phyloP scores from a whole-genome alignment of 2,329 filamentous ascomycete genomes.

The Rhynchosporium secalis region DNA sequence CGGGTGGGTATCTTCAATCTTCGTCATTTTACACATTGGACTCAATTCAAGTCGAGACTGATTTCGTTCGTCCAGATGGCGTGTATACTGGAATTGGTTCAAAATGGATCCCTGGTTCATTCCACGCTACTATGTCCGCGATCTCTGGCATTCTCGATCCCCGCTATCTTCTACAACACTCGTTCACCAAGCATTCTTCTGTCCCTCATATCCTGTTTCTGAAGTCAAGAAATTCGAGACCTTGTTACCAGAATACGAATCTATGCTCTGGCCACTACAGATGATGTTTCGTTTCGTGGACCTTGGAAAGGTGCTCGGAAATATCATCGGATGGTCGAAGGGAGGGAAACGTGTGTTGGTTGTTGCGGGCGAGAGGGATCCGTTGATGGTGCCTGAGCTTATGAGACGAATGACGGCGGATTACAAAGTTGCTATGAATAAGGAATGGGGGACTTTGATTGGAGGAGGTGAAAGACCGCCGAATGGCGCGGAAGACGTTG shows the following conservation, averaged over 20 bases:
- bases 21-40: background rate
- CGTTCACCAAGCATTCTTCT: constrained; percentile 47
- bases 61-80: constrained; percentile 20
- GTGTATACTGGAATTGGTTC: constrained; percentile 41
- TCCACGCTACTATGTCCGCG: constrained; percentile 38
- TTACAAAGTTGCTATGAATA: constrained; percentile 35
- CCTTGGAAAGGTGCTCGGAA: constrained; percentile 38
- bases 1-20: constrained; percentile 36
- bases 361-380: constrained; percentile 35
- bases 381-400: constrained; percentile 31
- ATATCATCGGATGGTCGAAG: constrained; percentile 15
- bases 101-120: constrained; percentile 43
- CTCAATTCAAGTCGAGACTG: constrained; percentile 11
- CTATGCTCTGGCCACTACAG: constrained; percentile 45
- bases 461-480: background rate
- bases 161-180: constrained; percentile 43
- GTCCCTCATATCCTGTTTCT: constrained; percentile 36
- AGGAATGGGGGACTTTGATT: constrained; percentile 26
- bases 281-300: constrained; percentile 42
- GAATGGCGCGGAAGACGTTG: constrained; percentile 22
- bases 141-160: constrained; percentile 42
- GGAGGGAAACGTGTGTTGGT: constrained; percentile 31
- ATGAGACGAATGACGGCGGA: constrained; percentile 36
- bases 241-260: constrained; percentile 45
- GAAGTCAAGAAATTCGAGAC: constrained; percentile 41